Evolutionary conservation across 306 rosid species (phyloP).

Genomic region (Sophora flavescens): DNA sequence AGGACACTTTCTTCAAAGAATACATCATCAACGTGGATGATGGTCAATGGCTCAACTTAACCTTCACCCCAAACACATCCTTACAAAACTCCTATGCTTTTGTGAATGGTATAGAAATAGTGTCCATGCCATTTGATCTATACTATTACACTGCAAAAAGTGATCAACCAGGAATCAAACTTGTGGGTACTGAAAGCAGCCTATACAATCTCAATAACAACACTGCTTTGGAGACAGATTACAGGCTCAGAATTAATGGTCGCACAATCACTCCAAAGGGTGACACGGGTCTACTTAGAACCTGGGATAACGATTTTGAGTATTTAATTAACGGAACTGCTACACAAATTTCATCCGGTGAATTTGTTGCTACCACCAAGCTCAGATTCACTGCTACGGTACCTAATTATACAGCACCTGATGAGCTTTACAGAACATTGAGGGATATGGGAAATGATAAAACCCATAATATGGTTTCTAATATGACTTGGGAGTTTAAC

Average conservation of each 20-base stretch:
- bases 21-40: constrained; percentile 49
- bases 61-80: constrained; percentile 50
- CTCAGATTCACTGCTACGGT: neutral
- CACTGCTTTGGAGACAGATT: constrained; percentile 43
- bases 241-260: constrained; percentile 45
- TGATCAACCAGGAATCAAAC: neutral
- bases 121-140: constrained; percentile 75
- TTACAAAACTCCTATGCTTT: constrained; percentile 57
- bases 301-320: neutral
- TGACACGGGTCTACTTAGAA: constrained; percentile 50
- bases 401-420: constrained; percentile 51
- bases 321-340: neutral
- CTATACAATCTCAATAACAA: neutral
- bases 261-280: neutral
- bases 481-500: constrained; percentile 43
- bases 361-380: accelerated
- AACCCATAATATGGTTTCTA: neutral
- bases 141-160: constrained; percentile 50
- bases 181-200: neutral
- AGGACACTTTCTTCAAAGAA: constrained; percentile 43
- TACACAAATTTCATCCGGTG: neutral
- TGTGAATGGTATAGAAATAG: constrained; percentile 74
- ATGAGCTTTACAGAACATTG: constrained; percentile 28
- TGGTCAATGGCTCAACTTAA: constrained; percentile 48
- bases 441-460: constrained; percentile 47